These are phyloP conservation scores for Eudorina sp. DNA, from an alignment of 139 green algal species.

Conservation along the genomic window DNA sequence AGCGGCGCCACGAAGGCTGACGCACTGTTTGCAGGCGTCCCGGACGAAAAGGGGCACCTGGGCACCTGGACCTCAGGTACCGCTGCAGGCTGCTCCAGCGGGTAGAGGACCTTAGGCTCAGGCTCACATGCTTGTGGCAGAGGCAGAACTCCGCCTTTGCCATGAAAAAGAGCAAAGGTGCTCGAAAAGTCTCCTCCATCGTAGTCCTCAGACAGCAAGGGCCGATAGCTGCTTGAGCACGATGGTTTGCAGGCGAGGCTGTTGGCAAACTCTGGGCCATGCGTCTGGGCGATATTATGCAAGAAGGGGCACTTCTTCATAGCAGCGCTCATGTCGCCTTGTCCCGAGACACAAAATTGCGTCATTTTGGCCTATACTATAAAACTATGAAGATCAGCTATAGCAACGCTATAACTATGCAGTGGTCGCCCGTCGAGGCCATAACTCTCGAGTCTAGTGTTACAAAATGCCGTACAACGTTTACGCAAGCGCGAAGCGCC, in stretches of 20 bases:
- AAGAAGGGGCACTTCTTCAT: slow-evolving; percentile 42
- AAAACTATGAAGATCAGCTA: no score
- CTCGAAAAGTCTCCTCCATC: slow-evolving; percentile 37
- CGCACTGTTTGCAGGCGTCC: background rate
- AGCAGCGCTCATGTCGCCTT: background rate
- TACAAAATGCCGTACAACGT: no score
- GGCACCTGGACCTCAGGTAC: background rate
- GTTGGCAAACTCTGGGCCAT: slow-evolving; percentile 12
- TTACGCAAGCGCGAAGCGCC: no score
- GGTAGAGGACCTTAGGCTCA: background rate
- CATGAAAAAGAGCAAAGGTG: slow-evolving; percentile 78
- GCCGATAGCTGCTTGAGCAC: background rate
- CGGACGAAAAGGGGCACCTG: background rate
- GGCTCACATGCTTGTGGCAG: slow-evolving; percentile 12
- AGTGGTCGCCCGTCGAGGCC: no score
- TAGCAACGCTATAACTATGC: no score
- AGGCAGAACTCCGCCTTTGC: slow-evolving; percentile 64
- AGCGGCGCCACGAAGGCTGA: background rate
- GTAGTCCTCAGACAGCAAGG: slow-evolving; percentile 30
- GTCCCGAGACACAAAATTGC: background rate
- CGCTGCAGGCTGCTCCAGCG: background rate
- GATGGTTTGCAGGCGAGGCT: background rate
- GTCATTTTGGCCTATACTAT: no score
- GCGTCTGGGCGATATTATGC: slow-evolving; percentile 31
- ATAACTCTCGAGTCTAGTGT: no score